Conservation (phyloP, 139 green algal genomes). For the Eudorina sp. region DNA sequence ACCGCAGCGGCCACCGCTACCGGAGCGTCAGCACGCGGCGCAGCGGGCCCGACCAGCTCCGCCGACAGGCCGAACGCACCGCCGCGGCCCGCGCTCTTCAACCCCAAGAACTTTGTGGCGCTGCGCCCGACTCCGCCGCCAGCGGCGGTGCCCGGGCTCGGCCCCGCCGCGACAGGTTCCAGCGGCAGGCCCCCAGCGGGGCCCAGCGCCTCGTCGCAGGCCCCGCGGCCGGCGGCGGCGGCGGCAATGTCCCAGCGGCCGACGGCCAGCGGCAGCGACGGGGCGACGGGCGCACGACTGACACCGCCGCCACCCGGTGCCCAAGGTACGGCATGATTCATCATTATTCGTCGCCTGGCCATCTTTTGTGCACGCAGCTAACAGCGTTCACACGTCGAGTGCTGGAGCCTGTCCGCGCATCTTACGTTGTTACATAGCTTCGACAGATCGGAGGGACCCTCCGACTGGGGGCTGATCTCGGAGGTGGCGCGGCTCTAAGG, state of each 20-base stretch:
- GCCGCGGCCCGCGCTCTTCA: neutral
- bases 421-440: neutral
- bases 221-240: neutral
- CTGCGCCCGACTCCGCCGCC: conserved; percentile 30
- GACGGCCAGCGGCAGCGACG: neutral
- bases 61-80: neutral
- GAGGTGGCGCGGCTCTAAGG: too few species aligned
- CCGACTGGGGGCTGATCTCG: too few species aligned
- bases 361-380: too few species aligned
- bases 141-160: neutral
- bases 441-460: neutral
- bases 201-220: too few species aligned
- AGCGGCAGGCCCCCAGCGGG: too few species aligned
- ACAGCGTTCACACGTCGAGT: too few species aligned
- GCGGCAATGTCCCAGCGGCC: neutral
- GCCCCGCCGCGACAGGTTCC: neutral
- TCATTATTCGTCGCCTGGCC: neutral
- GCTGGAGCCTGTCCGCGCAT: neutral
- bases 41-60: neutral
- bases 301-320: neutral
- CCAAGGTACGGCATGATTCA: neutral
- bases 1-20: too few species aligned
- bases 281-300: neutral
- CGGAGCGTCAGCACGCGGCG: neutral
- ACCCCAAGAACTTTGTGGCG: neutral